Evolutionary conservation across 208 protist species (phyloP), one percentile per base, ranked within the genome.

Genomic region (Wallacemonas sp.): DNA sequence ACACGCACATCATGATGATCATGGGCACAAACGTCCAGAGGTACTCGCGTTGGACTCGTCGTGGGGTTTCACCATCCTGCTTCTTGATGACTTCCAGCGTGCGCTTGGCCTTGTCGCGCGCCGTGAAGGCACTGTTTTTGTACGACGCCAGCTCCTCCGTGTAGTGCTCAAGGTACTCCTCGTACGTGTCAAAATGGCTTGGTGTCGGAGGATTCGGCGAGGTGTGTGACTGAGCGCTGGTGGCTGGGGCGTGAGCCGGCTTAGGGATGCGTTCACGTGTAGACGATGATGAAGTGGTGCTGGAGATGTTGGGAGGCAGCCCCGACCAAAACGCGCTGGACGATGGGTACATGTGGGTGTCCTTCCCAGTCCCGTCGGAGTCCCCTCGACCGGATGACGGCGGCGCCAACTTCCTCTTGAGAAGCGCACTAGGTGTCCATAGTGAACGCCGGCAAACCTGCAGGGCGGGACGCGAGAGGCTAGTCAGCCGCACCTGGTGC

Each of bases 1-100:
- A 85, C 5, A 91, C 38, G 8, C 62, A 66, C 25, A 85, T 59
- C 29, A 69, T 39, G 33, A 79, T 68, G 0, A 81, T 28, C 3
- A 88, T 55, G 0, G 81, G 85, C 7, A 88, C 23, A 72, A 88
- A 84, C 8, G 77, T 82, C 70, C 67, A 70, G 11, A 82, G 29
- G 39, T 84, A 87, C 61, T 87, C 84, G 10, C 84, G 52, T 0
- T 70, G 46, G 50, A 68, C 36, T 2, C 52, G 4, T 36, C n/a
- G 18, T 3, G 14, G 42, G 14, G 32, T 59, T 25, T 59, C 31
- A 26, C 31, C 18, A 32, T 31, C 52, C 38, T 70, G 23, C 31
- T 61, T 49, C 22, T 65, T 49, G 28, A 52, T 39, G 4, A 3
- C 3, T 5, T 49, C 44, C 28, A 70, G 49, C 20, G 28, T 61